phyloP scores from a whole-genome alignment of 495 filamentous ascomycete species.

The Penicillium coprophilum region DNA sequence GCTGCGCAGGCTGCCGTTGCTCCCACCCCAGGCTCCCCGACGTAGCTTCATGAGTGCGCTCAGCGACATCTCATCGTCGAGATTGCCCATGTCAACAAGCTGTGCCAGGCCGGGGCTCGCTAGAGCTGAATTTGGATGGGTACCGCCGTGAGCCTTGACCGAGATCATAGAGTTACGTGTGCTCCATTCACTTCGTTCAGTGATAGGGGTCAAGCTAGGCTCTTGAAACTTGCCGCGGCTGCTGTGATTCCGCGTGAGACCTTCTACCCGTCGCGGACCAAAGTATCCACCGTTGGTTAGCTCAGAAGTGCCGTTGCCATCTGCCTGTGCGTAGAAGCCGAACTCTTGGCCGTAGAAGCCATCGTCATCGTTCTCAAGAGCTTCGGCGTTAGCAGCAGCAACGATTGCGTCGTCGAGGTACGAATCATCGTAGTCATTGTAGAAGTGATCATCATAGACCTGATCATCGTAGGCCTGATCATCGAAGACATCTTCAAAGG shows the following conservation, averaged over 20 bases:
- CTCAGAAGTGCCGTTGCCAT: conserved; percentile 45
- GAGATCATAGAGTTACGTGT: conserved; percentile 88
- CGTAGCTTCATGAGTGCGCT: conserved; percentile 70
- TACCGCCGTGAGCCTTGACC: conserved; percentile 56
- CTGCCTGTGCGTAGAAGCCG: conserved; percentile 84
- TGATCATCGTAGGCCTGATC: conserved; percentile 59
- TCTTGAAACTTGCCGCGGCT: conserved; percentile 73
- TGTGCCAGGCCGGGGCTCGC: conserved; percentile 66
- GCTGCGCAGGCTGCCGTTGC: conserved; percentile 67
- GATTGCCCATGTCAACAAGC: conserved; percentile 64
- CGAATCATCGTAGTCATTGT: conserved; percentile 59
- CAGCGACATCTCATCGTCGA: conserved; percentile 71
- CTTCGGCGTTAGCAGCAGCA: conserved; percentile 91
- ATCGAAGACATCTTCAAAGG: conserved; percentile 52
- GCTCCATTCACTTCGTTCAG: conserved; percentile 92
- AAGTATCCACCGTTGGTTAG: conserved; percentile 90
- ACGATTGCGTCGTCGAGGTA: conserved; percentile 86
- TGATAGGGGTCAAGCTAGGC: conserved; percentile 93
- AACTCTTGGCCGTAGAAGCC: conserved; percentile 97
- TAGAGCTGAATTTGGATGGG: conserved; percentile 43
- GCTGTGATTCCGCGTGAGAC: conserved; percentile 64
- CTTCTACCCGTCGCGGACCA: conserved; percentile 62
- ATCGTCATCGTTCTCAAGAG: conserved; percentile 85
- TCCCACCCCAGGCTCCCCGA: conserved; percentile 76
- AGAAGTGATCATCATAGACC: conserved; percentile 52